Percentiles rank a stretch among this genome's conserved stretches.
Evolutionary conservation across 768 basidiomycete species (phyloP).

Genomic region (Serpula lacrymans): DNA sequence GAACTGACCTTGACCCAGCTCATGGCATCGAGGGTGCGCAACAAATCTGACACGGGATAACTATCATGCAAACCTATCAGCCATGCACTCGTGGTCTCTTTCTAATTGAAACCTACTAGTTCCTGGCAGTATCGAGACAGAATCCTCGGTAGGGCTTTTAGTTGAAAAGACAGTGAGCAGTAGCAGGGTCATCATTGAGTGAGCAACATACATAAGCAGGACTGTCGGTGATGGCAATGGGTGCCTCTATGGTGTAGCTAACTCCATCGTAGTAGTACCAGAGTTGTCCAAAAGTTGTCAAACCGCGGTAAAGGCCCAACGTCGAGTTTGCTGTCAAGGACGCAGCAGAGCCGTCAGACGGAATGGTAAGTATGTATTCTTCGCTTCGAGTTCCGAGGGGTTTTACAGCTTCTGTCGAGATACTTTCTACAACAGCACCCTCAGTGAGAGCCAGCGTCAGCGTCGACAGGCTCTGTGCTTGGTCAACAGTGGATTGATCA

Average conservation of each 20-base stretch:
- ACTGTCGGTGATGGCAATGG: constrained; percentile 39
- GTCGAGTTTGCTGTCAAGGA: constrained; percentile 42
- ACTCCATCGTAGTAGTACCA: constrained; percentile 37
- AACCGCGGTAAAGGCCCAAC: constrained; percentile 49
- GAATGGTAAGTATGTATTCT: constrained; percentile 39
- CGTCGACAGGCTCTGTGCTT: constrained; percentile 20
- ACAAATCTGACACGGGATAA: constrained; percentile 35
- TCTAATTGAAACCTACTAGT: constrained; percentile 29
- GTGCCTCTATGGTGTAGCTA: constrained; percentile 38
- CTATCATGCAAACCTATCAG: constrained; percentile 13
- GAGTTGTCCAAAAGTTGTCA: constrained; percentile 54
- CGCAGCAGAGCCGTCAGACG: constrained; percentile 32
- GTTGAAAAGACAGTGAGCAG: neutral
- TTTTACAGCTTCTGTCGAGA: constrained; percentile 33
- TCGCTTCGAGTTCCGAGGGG: constrained; percentile 39
- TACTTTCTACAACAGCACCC: constrained; percentile 18
- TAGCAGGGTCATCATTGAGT: neutral
- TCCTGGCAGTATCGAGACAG: constrained; percentile 43
- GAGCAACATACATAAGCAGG: constrained; percentile 43
- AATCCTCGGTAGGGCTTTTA: constrained; percentile 41
- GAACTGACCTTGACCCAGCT: constrained; percentile 43
- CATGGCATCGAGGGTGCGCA: constrained; percentile 51
- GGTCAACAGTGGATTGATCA: constrained; percentile 23
- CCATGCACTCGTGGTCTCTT: neutral
- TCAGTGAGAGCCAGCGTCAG: constrained; percentile 24